Evolutionary conservation across 2,329 filamentous ascomycete genomes (phyloP), one percentile per base, ranked within the genome.

Genomic region (Colletotrichum sp.): DNA sequence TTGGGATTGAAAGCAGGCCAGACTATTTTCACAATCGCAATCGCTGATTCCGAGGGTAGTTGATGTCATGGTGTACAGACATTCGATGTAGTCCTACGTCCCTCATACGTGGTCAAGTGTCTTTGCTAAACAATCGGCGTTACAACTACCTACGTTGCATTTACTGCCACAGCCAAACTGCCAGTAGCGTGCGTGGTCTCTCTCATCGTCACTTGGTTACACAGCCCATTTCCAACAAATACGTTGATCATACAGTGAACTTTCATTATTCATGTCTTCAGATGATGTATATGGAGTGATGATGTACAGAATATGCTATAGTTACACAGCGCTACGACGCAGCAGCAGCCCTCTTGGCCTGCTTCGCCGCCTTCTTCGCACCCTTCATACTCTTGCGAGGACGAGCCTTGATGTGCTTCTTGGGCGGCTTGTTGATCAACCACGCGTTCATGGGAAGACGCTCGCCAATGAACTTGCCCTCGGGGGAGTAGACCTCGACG

Each of bases 401-500:
- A 75, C 95, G 87, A 18, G 82, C 86, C 79, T 86, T 89, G 80
- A 85, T 87, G 72, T 89, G 87, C 72, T 88, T 85, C 26, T 85
- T 84, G 28, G 87, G 84, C 32, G 91, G 90, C 82, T 91, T 92
- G 78, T 90, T 90, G 69, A 93, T 83, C 75, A 93, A 75, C 90
- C 93, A 96, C 8, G 92, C 95, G 79, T 94, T 92, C 88, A 98
- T 92, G 2, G 95, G 94, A 78, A 82, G 83, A 44, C 95, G 88
- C 12, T 87, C 86, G 1, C 90, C 93, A 34, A 99, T 88, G 79
- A 94, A 97, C 80, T 92, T 93, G n/a, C 97, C 97, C 74, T 95
- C 90, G 0, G 97, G 97, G 32, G 91, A 94, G 81, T 94, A 98
- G 1, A 99, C 92, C 79, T 99, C 96, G 8, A 99, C 90, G 12